Evolutionary conservation across 306 rosid genomes (phyloP).

Genomic region (Cicer arietinum): DNA sequence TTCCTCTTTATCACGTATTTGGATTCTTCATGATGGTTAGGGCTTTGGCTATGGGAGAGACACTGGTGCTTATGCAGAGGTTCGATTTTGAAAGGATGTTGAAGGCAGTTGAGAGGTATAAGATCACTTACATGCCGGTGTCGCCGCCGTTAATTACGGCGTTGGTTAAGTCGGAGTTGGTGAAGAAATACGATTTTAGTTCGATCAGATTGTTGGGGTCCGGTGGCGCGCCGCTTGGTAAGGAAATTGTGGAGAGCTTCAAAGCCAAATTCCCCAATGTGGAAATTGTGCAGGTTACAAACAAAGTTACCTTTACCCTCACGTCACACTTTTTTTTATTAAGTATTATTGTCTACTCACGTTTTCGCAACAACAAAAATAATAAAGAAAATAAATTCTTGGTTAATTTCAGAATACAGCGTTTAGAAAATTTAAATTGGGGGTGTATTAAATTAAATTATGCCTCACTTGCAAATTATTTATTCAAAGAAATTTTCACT

Average conservation of each 20-base stretch:
- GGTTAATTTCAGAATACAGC: too few relatives aligned
- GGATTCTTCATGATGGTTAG: conserved; percentile 70
- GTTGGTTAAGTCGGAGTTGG: conserved; percentile 68
- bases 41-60: conserved; percentile 59
- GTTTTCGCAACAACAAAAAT: too few relatives aligned
- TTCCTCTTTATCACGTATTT: conserved; percentile 79
- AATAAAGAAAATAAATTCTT: too few relatives aligned
- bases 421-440: too few relatives aligned
- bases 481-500: too few relatives aligned
- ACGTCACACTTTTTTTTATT: background rate
- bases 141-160: conserved; percentile 86
- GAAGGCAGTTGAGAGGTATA: conserved; percentile 66
- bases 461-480: too few relatives aligned
- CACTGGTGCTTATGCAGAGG: conserved; percentile 71
- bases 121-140: conserved; percentile 65
- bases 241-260: conserved; percentile 62
- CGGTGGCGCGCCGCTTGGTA: conserved; percentile 88
- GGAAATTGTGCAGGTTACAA: conserved; percentile 61
- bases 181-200: conserved; percentile 62
- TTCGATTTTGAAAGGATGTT: conserved; percentile 73
- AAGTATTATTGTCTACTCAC: background rate
- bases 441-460: too few relatives aligned
- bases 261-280: conserved; percentile 57
- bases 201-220: conserved; percentile 58
- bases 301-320: background rate